These are phyloP conservation scores for Chrysoporthe puriensis DNA, from an alignment of 2,329 filamentous ascomycete genomes.

Conservation along the genomic window DNA sequence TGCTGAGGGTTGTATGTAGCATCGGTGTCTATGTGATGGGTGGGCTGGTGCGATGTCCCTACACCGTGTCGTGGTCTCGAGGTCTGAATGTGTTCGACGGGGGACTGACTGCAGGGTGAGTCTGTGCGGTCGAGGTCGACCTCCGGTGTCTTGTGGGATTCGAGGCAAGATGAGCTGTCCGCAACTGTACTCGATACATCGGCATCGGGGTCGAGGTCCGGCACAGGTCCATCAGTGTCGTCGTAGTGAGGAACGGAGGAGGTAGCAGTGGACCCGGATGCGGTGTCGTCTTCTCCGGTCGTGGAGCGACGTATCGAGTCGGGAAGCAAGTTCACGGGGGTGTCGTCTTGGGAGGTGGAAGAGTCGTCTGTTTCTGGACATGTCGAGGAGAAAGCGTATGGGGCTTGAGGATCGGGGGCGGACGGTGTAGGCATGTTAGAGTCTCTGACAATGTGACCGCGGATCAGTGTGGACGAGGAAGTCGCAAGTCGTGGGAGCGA, in stretches of 20 bases:
- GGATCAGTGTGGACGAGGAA: background rate
- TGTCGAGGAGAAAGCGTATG: slow-evolving; percentile 23
- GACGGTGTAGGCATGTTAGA: slow-evolving; percentile 29
- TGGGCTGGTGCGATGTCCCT: slow-evolving; percentile 14
- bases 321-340: background rate
- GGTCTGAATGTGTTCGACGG: slow-evolving; percentile 8
- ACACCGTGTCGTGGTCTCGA: slow-evolving; percentile 25
- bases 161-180: slow-evolving; percentile 1
- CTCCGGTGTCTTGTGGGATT: slow-evolving; percentile 19
- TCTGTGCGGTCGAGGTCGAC: slow-evolving; percentile 21
- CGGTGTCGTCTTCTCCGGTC: slow-evolving; percentile 31
- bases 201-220: slow-evolving; percentile 17
- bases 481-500: background rate
- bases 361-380: slow-evolving; percentile 26
- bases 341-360: slow-evolving; percentile 10
- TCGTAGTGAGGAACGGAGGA: slow-evolving; percentile 46
- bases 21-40: slow-evolving; percentile 4
- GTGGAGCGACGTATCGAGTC: slow-evolving; percentile 23
- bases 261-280: slow-evolving; percentile 47
- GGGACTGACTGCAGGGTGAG: slow-evolving; percentile 15
- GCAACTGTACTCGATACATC: slow-evolving; percentile 8
- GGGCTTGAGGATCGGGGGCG: slow-evolving; percentile 23
- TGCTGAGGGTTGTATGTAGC: slow-evolving; percentile 15
- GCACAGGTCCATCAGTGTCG: slow-evolving; percentile 19
- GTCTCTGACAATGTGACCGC: background rate